These are phyloP conservation scores for Tephrocybe sp. DNA, from an alignment of 768 basidiomycete species.

Conservation along the genomic window DNA sequence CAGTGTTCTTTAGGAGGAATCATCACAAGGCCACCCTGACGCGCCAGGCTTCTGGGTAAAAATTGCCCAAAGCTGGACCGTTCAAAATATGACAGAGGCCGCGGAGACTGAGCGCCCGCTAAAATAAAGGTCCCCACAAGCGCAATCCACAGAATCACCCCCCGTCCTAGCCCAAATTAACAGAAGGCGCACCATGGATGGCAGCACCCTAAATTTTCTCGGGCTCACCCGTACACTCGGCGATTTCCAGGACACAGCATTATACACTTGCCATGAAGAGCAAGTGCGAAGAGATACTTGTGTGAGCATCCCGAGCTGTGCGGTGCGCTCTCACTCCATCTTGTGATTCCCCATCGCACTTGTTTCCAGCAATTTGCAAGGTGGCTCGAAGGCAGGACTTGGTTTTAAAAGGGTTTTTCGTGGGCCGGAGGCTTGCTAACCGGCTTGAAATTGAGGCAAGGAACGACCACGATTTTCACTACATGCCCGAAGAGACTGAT, in stretches of 20 bases:
- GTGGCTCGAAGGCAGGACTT: too few relatives aligned
- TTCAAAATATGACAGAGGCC: not conserved
- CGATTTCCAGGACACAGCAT: not conserved
- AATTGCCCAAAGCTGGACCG: slow-evolving; percentile 1
- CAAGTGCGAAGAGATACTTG: not conserved
- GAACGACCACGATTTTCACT: too few relatives aligned
- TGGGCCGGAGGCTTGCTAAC: too few relatives aligned
- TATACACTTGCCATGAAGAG: too few relatives aligned
- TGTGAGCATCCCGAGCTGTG: not conserved
- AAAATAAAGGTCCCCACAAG: not conserved
- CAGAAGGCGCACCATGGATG: not conserved
- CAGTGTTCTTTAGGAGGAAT: too few relatives aligned
- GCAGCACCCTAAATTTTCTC: not conserved
- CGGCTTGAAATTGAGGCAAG: too few relatives aligned
- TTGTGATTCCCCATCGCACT: too few relatives aligned
- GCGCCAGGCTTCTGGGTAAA: slow-evolving; percentile 3
- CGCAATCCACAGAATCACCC: not conserved
- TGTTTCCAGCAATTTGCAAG: too few relatives aligned
- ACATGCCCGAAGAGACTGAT: not conserved
- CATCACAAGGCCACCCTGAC: not conserved
- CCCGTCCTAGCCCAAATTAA: not conserved
- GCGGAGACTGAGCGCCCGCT: slow-evolving; percentile 3
- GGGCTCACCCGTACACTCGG: not conserved
- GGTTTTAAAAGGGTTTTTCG: too few relatives aligned
- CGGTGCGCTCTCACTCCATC: too few relatives aligned